Conservation (phyloP, 441 rosid genomes). For the Gossypium schwendimanii region DNA sequence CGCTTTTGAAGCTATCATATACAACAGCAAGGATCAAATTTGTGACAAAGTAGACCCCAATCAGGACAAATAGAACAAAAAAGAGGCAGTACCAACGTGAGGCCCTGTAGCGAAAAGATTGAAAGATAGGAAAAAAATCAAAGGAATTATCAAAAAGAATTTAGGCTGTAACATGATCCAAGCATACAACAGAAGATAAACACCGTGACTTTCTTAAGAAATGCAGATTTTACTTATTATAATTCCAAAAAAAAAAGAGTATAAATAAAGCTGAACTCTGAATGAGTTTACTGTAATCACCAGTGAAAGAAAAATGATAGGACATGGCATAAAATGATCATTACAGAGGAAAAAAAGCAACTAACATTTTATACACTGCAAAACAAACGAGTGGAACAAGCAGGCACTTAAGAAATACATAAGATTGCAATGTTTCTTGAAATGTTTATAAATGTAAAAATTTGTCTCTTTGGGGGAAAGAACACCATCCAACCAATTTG, state of each 20-base stretch:
- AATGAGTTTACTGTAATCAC: neutral
- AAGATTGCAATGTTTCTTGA: neutral
- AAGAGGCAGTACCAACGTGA: slow-evolving; percentile 86
- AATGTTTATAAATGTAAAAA: neutral
- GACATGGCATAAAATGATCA: neutral
- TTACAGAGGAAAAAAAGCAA: neutral
- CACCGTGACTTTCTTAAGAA: neutral
- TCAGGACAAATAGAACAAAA: slow-evolving; percentile 70
- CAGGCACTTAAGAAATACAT: neutral
- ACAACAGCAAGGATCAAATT: slow-evolving; percentile 97
- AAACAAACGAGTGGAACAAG: neutral
- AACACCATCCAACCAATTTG: neutral
- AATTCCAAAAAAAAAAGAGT: neutral
- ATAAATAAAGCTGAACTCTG: neutral
- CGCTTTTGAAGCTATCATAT: slow-evolving; percentile 88
- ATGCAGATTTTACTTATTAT: neutral
- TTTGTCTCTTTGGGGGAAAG: neutral
- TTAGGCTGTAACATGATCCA: neutral
- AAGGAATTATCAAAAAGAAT: neutral
- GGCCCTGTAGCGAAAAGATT: slow-evolving; percentile 44
- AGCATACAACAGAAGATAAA: neutral
- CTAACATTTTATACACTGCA: neutral
- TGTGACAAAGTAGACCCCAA: slow-evolving; percentile 94
- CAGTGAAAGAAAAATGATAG: neutral
- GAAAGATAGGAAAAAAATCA: slow-evolving; percentile 11